Evolutionary conservation across 2,329 filamentous ascomycete species (phyloP).

Genomic region (Xylariaceae sp.): DNA sequence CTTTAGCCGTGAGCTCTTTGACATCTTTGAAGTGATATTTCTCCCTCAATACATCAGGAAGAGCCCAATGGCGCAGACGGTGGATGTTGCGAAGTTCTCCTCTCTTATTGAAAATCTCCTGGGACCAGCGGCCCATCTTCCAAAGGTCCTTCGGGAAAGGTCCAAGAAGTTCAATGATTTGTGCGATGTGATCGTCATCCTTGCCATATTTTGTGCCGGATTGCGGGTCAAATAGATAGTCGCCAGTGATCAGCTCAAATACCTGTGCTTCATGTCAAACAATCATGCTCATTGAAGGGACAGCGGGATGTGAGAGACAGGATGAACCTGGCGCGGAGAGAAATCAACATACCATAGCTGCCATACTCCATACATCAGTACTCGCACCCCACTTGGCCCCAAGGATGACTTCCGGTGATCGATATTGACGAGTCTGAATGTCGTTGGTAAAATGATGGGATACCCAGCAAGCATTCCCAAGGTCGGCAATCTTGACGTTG

Average conservation of each 20-base stretch:
- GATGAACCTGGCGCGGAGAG: not conserved
- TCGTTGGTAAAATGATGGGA: conserved; percentile 99
- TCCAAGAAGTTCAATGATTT: conserved; percentile 95
- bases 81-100: conserved; percentile 98
- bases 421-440: conserved; percentile 96
- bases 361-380: conserved; percentile 99
- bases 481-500: conserved; percentile 97
- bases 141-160: conserved; percentile 91
- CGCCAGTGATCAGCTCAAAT: conserved; percentile 95
- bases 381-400: conserved; percentile 99
- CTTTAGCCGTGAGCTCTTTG: conserved; percentile 63
- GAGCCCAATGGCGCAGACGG: conserved; percentile 89
- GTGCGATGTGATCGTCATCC: conserved; percentile 97
- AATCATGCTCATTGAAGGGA: conserved; percentile 1
- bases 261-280: conserved; percentile 53
- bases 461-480: conserved; percentile 98
- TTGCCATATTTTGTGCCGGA: conserved; percentile 99
- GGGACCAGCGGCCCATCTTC: conserved; percentile 91
- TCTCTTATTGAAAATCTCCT: conserved; percentile 98
- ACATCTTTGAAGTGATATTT: conserved; percentile 93
- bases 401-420: conserved; percentile 94
- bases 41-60: conserved; percentile 88
- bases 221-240: conserved; percentile 97
- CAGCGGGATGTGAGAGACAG: not conserved
- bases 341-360: conserved; percentile 77